These are phyloP conservation scores for Cryphonectria parasitica DNA, from an alignment of 2,329 filamentous ascomycete genomes.

Conservation along the genomic window DNA sequence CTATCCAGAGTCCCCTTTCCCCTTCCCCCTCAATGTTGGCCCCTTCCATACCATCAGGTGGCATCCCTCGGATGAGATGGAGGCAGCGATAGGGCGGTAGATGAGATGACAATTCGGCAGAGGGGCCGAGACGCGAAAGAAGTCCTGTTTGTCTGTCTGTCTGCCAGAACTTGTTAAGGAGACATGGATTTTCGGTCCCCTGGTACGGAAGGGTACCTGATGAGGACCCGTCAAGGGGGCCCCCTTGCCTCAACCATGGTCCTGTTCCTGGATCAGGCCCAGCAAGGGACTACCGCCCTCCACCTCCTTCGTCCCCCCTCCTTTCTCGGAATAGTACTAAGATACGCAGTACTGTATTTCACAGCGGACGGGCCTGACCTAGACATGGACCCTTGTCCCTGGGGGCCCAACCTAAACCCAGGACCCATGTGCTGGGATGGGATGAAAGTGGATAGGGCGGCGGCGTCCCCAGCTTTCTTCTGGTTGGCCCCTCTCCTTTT, in stretches of 20 bases:
- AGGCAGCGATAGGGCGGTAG: not conserved
- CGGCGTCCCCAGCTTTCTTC: not conserved
- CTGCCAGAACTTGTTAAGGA: not conserved
- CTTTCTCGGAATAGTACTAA: not conserved
- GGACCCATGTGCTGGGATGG: not conserved
- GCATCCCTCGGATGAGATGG: constrained; percentile 3
- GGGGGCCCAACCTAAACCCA: not conserved
- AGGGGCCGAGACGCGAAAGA: not conserved
- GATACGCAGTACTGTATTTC: not conserved
- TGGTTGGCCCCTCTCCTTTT: not conserved
- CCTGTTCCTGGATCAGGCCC: constrained; percentile 18
- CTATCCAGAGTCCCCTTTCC: not conserved
- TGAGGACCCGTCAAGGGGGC: not conserved
- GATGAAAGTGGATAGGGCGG: not conserved
- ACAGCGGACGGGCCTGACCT: not conserved
- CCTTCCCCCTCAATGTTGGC: too few relatives aligned
- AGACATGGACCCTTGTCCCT: not conserved
- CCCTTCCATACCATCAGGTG: not conserved
- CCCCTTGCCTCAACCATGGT: constrained; percentile 5
- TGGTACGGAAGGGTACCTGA: not conserved
- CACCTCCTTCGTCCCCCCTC: not conserved
- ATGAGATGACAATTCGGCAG: constrained; percentile 5
- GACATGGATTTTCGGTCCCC: not conserved
- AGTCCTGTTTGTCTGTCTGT: not conserved
- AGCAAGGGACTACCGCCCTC: not conserved